These are phyloP conservation scores for Paxillus involutus DNA, from an alignment of 768 basidiomycete genomes.

Conservation along the genomic window DNA sequence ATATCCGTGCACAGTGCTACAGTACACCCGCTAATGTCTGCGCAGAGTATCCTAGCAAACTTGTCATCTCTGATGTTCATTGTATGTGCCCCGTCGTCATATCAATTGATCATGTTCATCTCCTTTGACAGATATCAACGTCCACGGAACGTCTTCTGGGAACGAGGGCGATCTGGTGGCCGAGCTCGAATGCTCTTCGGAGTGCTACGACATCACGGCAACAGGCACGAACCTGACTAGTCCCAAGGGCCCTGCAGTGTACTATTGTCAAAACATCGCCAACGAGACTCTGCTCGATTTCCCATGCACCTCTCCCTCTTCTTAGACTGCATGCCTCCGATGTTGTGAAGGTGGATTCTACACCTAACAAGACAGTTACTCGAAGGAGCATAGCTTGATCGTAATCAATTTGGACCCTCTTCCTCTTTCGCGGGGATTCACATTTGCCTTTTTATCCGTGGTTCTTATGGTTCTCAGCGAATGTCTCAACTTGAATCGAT, in stretches of 20 bases:
- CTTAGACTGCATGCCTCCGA: not conserved
- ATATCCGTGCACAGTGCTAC: constrained; percentile 33
- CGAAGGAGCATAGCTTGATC: too few relatives aligned
- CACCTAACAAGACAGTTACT: too few relatives aligned
- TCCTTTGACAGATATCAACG: constrained; percentile 32
- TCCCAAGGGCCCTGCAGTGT: constrained; percentile 32
- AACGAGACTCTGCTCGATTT: constrained; percentile 30
- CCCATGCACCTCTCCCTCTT: constrained; percentile 17
- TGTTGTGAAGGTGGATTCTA: too few relatives aligned
- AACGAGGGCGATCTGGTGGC: constrained; percentile 38
- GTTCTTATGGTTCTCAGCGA: too few relatives aligned
- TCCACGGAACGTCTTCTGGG: constrained; percentile 45
- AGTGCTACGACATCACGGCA: constrained; percentile 39
- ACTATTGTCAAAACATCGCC: constrained; percentile 38
- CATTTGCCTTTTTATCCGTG: too few relatives aligned
- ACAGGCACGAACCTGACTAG: constrained; percentile 21
- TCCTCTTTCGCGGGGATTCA: too few relatives aligned
- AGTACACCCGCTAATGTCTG: constrained; percentile 33
- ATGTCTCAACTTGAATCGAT: too few relatives aligned
- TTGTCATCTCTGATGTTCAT: constrained; percentile 43
- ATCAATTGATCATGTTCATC: not conserved
- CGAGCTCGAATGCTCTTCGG: constrained; percentile 40
- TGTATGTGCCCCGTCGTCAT: constrained; percentile 23
- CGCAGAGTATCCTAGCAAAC: constrained; percentile 36
- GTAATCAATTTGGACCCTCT: too few relatives aligned